Conservation (phyloP, 2,329 filamentous ascomycete genomes). For the Alternaria gaisen region DNA sequence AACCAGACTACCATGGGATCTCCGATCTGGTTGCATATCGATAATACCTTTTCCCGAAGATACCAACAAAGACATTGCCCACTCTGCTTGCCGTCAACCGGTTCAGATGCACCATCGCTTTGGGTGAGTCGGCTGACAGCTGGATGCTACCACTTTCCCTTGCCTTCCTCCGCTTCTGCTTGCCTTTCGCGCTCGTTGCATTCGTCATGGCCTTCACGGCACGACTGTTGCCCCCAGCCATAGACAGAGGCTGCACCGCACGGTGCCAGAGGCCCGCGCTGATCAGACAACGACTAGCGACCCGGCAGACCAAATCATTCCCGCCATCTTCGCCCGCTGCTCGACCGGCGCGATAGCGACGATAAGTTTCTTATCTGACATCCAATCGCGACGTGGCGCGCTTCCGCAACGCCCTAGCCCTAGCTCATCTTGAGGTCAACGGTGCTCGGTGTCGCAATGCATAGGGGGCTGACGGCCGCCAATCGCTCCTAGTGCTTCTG, state of each 20-base stretch:
- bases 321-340: conserved; percentile 26
- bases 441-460: conserved; percentile 34
- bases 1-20: conserved; percentile 11
- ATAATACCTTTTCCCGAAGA: conserved; percentile 20
- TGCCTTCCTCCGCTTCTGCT: conserved; percentile 1
- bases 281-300: conserved; percentile 42
- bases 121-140: conserved; percentile 1
- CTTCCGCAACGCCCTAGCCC: conserved; percentile 35
- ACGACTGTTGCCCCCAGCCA: conserved; percentile 3
- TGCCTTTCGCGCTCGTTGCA: not conserved
- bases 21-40: conserved; percentile 19
- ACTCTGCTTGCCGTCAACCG: not conserved
- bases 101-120: not conserved
- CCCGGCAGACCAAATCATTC: conserved; percentile 29
- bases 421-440: conserved; percentile 25
- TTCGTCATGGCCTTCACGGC: not conserved
- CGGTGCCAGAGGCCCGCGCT: conserved; percentile 26
- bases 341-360: conserved; percentile 38
- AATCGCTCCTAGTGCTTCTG: conserved; percentile 23
- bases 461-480: conserved; percentile 35
- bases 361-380: conserved; percentile 24
- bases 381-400: conserved; percentile 37
- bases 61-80: not conserved
- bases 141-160: not conserved
- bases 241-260: conserved; percentile 8